These are phyloP conservation scores for Coelastrella sp. DNA, from an alignment of 139 green algal genomes.

Conservation along the genomic window DNA sequence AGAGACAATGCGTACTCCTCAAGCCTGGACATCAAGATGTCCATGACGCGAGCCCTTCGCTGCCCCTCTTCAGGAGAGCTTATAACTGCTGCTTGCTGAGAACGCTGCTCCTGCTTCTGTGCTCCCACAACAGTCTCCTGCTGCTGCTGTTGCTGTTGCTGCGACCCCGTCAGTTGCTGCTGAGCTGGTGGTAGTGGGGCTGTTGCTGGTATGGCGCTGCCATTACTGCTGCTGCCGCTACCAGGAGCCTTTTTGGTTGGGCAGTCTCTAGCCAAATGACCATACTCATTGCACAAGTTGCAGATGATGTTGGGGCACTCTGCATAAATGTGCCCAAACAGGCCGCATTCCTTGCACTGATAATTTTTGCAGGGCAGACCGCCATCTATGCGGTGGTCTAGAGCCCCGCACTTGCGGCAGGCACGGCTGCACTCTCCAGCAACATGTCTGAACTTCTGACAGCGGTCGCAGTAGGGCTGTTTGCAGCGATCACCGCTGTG, in stretches of 20 bases:
- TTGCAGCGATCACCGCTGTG: constrained; percentile 44
- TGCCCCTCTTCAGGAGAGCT: not conserved
- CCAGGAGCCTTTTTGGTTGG: not conserved
- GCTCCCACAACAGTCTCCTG: not conserved
- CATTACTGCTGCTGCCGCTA: not conserved
- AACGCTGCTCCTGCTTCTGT: not conserved
- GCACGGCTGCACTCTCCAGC: constrained; percentile 37
- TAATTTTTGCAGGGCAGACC: constrained; percentile 46
- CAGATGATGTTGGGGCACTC: constrained; percentile 45
- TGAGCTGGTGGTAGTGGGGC: not conserved
- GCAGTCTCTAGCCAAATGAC: constrained; percentile 29
- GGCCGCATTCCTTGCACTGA: constrained; percentile 43
- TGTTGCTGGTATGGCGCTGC: not conserved
- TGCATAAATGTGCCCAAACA: constrained; percentile 44
- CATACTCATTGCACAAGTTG: constrained; percentile 39
- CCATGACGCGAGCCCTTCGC: constrained; percentile 11
- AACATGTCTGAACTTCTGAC: constrained; percentile 34
- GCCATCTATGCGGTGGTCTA: constrained; percentile 38
- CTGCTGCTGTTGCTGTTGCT: constrained; percentile 22
- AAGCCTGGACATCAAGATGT: constrained; percentile 20
- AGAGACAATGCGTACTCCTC: constrained; percentile 21
- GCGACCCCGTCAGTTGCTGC: not conserved
- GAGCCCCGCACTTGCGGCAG: constrained; percentile 32
- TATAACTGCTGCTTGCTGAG: not conserved
- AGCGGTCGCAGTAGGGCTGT: constrained; percentile 40